Percentiles rank a stretch among this genome's conserved stretches.
Evolutionary conservation across 352 stramenopile species (phyloP).

Genomic region (Globisporangium abappressorium): DNA sequence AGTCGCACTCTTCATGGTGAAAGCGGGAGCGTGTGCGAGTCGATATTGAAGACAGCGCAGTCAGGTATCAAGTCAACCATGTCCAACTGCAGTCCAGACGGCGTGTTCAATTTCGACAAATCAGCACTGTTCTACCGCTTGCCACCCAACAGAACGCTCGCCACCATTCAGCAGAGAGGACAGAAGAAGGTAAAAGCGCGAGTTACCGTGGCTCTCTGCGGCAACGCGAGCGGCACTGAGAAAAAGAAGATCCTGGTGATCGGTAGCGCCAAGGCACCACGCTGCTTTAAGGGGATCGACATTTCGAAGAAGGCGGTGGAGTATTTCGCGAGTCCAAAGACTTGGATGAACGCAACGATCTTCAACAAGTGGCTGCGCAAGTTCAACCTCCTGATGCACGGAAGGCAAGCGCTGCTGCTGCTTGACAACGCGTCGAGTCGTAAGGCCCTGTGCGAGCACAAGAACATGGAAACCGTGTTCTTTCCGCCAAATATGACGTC

Average conservation of each 20-base stretch:
- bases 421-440: not conserved
- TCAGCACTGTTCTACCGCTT: not conserved
- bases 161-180: not conserved
- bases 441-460: not conserved
- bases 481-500: not conserved
- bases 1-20: not conserved
- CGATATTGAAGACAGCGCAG: not conserved
- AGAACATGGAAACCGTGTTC: not conserved
- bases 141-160: not conserved
- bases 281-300: not conserved
- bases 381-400: not conserved
- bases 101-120: not conserved
- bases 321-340: not conserved
- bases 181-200: not conserved
- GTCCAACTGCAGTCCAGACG: not conserved
- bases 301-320: not conserved
- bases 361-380: not conserved
- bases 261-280: not conserved
- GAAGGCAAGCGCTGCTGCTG: not conserved
- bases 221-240: not conserved
- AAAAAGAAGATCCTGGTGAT: not conserved
- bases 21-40: not conserved
- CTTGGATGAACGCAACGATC: not conserved
- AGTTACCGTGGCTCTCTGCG: not conserved
- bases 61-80: not conserved